phyloP scores from a whole-genome alignment of 2,329 filamentous ascomycete species.

The Didymella pinodella region DNA sequence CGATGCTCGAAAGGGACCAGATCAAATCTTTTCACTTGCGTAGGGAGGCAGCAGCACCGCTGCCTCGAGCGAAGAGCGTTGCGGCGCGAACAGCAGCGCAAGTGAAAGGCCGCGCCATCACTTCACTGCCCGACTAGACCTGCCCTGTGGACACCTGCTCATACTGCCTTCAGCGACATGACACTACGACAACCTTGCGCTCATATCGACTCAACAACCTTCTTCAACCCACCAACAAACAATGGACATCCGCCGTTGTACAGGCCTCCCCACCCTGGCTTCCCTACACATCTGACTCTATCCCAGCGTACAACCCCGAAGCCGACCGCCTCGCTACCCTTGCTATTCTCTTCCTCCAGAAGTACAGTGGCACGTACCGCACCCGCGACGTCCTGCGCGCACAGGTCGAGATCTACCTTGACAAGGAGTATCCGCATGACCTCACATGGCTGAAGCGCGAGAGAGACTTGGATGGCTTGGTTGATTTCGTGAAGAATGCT shows the following conservation, averaged over 20 bases:
- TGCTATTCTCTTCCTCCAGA: neutral
- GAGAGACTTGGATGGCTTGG: neutral
- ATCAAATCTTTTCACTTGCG: neutral
- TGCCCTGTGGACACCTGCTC: neutral
- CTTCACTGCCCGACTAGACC: neutral
- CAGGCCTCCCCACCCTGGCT: neutral
- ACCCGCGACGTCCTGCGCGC: neutral
- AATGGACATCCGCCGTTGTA: neutral
- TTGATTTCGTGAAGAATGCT: neutral
- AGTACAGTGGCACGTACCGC: constrained; percentile 4
- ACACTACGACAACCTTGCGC: neutral
- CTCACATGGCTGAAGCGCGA: neutral
- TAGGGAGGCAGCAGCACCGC: neutral
- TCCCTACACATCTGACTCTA: neutral
- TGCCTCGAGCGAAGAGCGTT: no score
- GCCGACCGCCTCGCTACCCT: neutral
- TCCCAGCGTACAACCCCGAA: neutral
- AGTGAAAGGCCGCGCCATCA: neutral
- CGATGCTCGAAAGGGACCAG: constrained; percentile 9
- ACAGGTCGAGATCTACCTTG: neutral
- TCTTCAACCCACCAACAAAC: neutral
- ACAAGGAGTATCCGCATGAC: neutral
- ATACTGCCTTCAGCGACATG: neutral
- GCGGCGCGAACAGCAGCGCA: neutral
- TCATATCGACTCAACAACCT: neutral